Percentiles rank a stretch among this genome's conserved stretches.
phyloP scores from a whole-genome alignment of 2,329 filamentous ascomycete species.

The Aspergillus awamori region DNA sequence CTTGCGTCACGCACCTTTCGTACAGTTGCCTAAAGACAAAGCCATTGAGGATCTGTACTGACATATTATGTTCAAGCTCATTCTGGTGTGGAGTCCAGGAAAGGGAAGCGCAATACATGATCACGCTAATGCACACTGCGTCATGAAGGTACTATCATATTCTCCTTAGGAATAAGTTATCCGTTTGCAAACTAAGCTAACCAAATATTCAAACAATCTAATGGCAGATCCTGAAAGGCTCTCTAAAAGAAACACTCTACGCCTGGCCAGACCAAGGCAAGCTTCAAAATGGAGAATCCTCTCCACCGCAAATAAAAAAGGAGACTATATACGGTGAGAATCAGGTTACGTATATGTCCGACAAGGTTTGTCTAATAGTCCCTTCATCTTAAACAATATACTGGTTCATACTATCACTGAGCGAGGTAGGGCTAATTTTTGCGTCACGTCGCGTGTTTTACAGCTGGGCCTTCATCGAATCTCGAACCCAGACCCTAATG shows the following conservation, averaged over 20 bases:
- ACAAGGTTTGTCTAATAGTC: constrained; percentile 53
- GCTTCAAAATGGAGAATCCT: constrained; percentile 48
- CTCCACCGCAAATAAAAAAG: constrained; percentile 65
- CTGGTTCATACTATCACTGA: too few relatives aligned
- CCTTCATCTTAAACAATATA: too few relatives aligned
- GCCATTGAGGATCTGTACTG: constrained; percentile 9
- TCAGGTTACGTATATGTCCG: constrained; percentile 86
- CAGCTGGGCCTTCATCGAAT: constrained; percentile 82
- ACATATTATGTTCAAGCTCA: constrained; percentile 58
- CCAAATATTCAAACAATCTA: not conserved
- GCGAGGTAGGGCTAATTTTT: not conserved
- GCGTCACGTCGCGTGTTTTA: too few relatives aligned
- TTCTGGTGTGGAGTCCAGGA: constrained; percentile 86
- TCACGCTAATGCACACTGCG: constrained; percentile 83
- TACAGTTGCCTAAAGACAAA: not conserved
- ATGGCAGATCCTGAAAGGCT: constrained; percentile 69
- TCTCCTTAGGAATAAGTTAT: not conserved
- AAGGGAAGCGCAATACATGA: constrained; percentile 86
- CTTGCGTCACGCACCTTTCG: not conserved
- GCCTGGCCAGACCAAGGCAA: constrained; percentile 63
- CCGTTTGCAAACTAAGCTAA: not conserved
- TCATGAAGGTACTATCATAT: constrained; percentile 67
- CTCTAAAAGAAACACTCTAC: constrained; percentile 79
- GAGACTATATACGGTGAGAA: constrained; percentile 70
- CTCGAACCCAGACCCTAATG: constrained; percentile 69